A percentile compares a stretch with the other conserved stretches of the same genome.
Conservation (phyloP, 2,329 filamentous ascomycete genomes). For the Trichoderma sp. region DNA sequence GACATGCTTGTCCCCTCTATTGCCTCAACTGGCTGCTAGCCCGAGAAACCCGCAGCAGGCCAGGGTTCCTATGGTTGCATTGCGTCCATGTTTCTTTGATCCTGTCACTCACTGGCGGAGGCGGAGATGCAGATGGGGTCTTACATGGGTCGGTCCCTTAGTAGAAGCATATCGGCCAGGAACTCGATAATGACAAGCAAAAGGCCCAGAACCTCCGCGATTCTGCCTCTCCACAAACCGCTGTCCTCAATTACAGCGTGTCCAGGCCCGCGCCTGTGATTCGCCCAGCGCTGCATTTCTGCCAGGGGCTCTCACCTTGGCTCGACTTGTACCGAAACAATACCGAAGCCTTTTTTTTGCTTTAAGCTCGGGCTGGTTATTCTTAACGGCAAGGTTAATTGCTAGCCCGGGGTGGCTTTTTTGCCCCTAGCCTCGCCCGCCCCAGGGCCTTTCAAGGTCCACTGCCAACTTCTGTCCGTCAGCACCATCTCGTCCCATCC, state of each 20-base stretch:
- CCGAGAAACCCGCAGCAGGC: not conserved
- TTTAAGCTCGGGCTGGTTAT: not conserved
- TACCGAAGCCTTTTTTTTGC: not conserved
- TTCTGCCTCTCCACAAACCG: not conserved
- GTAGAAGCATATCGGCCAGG: not conserved
- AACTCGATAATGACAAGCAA: not conserved
- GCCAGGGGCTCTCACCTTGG: not conserved
- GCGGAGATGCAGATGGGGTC: not conserved
- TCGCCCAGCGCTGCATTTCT: not conserved
- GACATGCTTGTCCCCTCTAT: not conserved
- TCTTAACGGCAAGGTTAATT: constrained; percentile 15
- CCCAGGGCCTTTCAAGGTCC: not conserved
- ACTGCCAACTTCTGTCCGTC: not conserved
- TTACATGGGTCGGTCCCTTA: not conserved
- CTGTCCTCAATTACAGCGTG: constrained; percentile 4
- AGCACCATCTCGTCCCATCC: not conserved
- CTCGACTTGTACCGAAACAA: not conserved
- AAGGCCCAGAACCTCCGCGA: not conserved
- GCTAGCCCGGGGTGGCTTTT: not conserved
- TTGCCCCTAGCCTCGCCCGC: not conserved
- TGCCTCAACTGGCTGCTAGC: not conserved
- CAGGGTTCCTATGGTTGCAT: not conserved
- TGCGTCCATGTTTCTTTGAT: not conserved
- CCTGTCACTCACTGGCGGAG: not conserved
- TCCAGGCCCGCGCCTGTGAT: constrained; percentile 3